Evolutionary conservation across 139 green algal species (phyloP).

Genomic region (Eudorina sp.): DNA sequence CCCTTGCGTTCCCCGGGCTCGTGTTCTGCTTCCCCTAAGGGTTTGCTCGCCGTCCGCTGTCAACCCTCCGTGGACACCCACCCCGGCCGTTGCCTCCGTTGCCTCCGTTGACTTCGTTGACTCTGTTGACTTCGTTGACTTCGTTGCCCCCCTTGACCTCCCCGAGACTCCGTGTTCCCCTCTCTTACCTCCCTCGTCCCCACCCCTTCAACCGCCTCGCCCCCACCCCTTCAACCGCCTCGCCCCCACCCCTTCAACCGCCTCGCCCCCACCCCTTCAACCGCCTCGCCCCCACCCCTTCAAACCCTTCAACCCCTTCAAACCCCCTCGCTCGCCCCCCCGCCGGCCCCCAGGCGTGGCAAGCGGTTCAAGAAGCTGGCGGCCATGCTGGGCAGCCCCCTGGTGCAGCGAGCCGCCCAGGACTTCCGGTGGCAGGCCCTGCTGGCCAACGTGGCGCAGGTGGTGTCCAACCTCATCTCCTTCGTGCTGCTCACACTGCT

Average conservation of each 20-base stretch:
- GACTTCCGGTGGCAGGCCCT: slow-evolving; percentile 47
- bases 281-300: too few relatives aligned
- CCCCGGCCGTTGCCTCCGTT: background rate
- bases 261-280: too few relatives aligned
- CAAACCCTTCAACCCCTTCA: too few relatives aligned
- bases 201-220: too few relatives aligned
- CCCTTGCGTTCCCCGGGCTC: background rate
- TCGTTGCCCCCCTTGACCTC: background rate
- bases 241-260: background rate
- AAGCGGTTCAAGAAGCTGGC: slow-evolving; percentile 56
- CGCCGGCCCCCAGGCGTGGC: slow-evolving; percentile 27
- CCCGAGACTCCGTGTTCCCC: background rate
- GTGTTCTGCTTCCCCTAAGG: too few relatives aligned
- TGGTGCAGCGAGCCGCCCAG: slow-evolving; percentile 27
- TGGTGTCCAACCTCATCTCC: slow-evolving; percentile 38
- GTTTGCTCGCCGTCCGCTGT: too few relatives aligned
- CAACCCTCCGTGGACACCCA: too few relatives aligned
- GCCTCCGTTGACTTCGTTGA: background rate
- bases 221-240: too few relatives aligned
- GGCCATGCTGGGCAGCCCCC: background rate
- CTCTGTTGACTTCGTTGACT: background rate
- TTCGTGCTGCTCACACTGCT: slow-evolving; percentile 42
- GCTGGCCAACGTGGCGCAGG: slow-evolving; percentile 36
- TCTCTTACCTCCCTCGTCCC: background rate
- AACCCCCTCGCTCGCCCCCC: background rate